These are phyloP conservation scores for Nosema bombycis DNA, from an alignment of 371 early-diverging fungal species.

Conservation along the genomic window DNA sequence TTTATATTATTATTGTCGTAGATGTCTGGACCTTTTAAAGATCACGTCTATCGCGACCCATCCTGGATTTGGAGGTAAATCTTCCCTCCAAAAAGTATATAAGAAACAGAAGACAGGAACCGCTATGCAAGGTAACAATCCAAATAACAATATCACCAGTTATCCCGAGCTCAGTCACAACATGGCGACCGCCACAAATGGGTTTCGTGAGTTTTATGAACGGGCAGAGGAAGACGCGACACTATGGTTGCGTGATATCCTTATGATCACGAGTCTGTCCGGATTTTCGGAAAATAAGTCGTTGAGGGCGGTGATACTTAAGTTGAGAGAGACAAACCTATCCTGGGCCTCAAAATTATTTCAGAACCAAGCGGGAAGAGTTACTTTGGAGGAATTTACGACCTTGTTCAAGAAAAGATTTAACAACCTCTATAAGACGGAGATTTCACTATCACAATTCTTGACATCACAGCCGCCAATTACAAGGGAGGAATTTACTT, in stretches of 20 bases:
- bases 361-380: neutral
- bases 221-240: neutral
- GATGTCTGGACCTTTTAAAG: no score
- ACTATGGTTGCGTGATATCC: neutral
- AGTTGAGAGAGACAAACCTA: neutral
- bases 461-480: neutral
- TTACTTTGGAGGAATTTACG: neutral
- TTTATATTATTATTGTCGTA: no score
- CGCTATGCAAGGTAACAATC: no score
- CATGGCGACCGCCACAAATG: neutral
- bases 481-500: neutral
- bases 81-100: no score
- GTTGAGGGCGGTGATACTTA: neutral
- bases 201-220: neutral
- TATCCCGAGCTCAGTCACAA: no score
- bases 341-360: neutral
- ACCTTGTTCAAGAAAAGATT: neutral
- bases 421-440: neutral
- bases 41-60: no score
- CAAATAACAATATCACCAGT: no score
- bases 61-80: no score
- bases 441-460: neutral
- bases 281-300: neutral
- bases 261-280: neutral
- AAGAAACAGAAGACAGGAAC: no score